These are phyloP conservation scores for Telfairia occidentalis DNA, from an alignment of 331 rosid genomes.

Conservation along the genomic window DNA sequence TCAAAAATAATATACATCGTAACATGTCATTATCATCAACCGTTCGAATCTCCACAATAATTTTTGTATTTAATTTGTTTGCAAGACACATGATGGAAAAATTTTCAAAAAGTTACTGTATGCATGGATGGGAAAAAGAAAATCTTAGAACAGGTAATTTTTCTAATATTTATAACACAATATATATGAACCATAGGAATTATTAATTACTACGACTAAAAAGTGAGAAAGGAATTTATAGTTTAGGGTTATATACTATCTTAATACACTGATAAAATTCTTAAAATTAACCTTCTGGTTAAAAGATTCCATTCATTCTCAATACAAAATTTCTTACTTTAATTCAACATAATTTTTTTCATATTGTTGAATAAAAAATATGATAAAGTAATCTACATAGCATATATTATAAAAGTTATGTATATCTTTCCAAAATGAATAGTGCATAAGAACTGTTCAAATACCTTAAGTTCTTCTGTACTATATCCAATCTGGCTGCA, in stretches of 20 bases:
- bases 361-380: background rate
- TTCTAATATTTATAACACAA: too few species aligned
- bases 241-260: background rate
- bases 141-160: too few species aligned
- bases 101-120: too few species aligned
- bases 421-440: background rate
- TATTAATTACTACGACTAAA: too few species aligned
- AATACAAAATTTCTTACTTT: background rate
- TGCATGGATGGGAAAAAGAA: too few species aligned
- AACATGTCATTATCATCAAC: too few species aligned
- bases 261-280: background rate
- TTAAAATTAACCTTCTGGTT: background rate
- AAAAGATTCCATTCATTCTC: background rate
- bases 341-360: background rate
- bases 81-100: too few species aligned
- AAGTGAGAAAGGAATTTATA: background rate
- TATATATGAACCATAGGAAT: too few species aligned
- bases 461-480: conserved; percentile 33
- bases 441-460: background rate
- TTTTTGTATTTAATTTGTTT: too few species aligned
- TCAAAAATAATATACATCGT: background rate
- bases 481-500: conserved; percentile 27
- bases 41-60: too few species aligned
- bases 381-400: background rate
- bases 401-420: background rate